Evolutionary conservation across 192 early-diverging fungal genomes (phyloP).

Genomic region (Cladochytrium replicatum): DNA sequence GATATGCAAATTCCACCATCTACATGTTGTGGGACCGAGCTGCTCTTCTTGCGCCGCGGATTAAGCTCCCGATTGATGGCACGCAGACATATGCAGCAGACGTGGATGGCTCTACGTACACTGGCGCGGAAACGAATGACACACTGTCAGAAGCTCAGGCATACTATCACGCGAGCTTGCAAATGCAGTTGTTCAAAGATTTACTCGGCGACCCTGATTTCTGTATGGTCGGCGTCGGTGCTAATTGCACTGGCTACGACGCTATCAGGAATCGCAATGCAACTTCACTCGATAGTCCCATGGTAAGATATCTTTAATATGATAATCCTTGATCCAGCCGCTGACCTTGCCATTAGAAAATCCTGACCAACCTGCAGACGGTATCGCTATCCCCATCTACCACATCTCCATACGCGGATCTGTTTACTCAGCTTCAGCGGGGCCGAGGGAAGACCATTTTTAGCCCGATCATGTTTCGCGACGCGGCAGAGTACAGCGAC

Average conservation of each 20-base stretch:
- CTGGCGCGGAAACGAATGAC: not conserved
- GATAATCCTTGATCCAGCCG: not conserved
- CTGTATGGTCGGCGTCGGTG: constrained; percentile 7
- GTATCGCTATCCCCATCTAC: not conserved
- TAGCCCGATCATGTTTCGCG: constrained; percentile 4
- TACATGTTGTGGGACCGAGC: not conserved
- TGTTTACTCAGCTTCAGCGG: constrained; percentile 1
- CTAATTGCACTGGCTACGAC: constrained; percentile 5
- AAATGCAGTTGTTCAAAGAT: not conserved
- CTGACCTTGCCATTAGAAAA: constrained; percentile 5
- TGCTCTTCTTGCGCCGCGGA: not conserved
- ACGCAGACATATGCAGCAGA: not conserved
- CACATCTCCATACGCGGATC: not conserved
- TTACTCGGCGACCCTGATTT: constrained; percentile 7
- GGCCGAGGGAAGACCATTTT: constrained; percentile 6
- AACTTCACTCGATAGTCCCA: constrained; percentile 17
- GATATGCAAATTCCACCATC: not conserved
- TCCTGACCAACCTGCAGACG: not conserved
- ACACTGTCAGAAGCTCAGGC: not conserved
- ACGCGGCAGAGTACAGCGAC: constrained; percentile 1
- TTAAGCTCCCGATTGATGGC: not conserved
- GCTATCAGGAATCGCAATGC: not conserved
- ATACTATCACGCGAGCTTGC: not conserved
- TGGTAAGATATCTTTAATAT: not conserved
- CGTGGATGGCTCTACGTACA: not conserved